A percentile compares a stretch with the other conserved stretches of the same genome.
Evolutionary conservation across 345 rosid genomes (phyloP).

Genomic region (Reutealis trisperma): DNA sequence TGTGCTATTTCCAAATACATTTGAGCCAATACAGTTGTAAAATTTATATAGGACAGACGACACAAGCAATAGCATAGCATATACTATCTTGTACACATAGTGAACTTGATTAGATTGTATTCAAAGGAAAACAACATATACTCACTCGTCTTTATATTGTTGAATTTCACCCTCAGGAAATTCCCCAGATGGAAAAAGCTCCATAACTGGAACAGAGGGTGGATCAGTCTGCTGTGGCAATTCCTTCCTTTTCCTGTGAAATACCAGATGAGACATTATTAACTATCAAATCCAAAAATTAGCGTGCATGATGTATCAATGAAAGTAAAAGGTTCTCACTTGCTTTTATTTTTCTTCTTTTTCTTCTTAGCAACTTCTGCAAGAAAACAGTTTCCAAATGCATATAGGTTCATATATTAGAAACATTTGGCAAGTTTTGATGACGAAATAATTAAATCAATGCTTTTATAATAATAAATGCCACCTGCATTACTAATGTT

Average conservation of each 20-base stretch:
- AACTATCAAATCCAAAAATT: background rate
- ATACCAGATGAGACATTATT: constrained; percentile 17
- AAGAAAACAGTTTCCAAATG: background rate
- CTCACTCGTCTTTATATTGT: constrained; percentile 92
- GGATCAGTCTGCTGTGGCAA: constrained; percentile 75
- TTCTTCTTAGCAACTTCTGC: constrained; percentile 82
- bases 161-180: constrained; percentile 99
- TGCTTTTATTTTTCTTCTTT: constrained; percentile 96
- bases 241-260: constrained; percentile 82
- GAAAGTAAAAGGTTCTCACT: constrained; percentile 49
- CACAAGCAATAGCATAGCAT: background rate
- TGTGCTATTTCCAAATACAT: constrained; percentile 1
- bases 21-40: background rate
- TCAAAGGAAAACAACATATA: constrained; percentile 13
- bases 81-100: background rate
- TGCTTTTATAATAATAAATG: background rate
- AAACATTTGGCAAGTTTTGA: background rate
- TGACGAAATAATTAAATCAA: background rate
- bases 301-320: constrained; percentile 1
- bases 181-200: constrained; percentile 90
- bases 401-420: background rate
- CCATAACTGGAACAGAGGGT: constrained; percentile 69
- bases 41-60: background rate
- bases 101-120: background rate
- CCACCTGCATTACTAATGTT: background rate